Evolutionary conservation across 108 stramenopile species (phyloP).

Genomic region (Fragilariopsis cylindrus): DNA sequence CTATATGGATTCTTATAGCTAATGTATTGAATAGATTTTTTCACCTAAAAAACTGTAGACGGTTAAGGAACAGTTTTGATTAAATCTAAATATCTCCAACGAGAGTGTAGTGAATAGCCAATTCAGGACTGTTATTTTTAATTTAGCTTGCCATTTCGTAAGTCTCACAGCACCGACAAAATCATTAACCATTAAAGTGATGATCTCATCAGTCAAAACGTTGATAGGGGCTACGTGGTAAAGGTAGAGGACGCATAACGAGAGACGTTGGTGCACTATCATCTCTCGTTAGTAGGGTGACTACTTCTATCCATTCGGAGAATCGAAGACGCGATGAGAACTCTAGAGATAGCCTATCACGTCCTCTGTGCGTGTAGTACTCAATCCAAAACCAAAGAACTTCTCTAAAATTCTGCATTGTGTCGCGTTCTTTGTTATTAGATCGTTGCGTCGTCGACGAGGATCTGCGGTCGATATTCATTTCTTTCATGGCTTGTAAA

Average conservation of each 20-base stretch:
- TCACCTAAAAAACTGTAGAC: too few species aligned
- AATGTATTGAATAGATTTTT: not conserved
- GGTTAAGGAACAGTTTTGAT: too few species aligned
- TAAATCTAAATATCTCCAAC: too few species aligned
- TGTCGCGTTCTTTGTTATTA: slow-evolving; percentile 27
- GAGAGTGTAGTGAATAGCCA: too few species aligned
- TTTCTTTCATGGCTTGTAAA: slow-evolving; percentile 33
- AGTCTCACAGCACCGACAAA: too few species aligned
- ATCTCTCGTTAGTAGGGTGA: slow-evolving; percentile 66
- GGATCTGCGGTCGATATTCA: slow-evolving; percentile 24
- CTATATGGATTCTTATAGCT: slow-evolving; percentile 22
- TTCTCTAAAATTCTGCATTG: slow-evolving; percentile 70
- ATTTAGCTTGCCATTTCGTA: too few species aligned
- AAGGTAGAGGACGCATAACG: slow-evolving; percentile 34
- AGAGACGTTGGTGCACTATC: slow-evolving; percentile 61
- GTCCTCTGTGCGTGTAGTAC: slow-evolving; percentile 85
- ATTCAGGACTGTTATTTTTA: too few species aligned
- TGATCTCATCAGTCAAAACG: slow-evolving; percentile 29
- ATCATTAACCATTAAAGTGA: too few species aligned
- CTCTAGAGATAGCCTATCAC: slow-evolving; percentile 83
- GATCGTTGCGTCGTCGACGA: slow-evolving; percentile 16
- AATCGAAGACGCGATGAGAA: slow-evolving; percentile 86
- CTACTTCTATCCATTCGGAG: slow-evolving; percentile 73
- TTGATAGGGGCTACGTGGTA: slow-evolving; percentile 66
- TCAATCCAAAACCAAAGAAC: slow-evolving; percentile 88